Evolutionary conservation across 148 eudicot species (phyloP), one percentile per base, ranked within the genome.

Genomic region (Drosera capensis): DNA sequence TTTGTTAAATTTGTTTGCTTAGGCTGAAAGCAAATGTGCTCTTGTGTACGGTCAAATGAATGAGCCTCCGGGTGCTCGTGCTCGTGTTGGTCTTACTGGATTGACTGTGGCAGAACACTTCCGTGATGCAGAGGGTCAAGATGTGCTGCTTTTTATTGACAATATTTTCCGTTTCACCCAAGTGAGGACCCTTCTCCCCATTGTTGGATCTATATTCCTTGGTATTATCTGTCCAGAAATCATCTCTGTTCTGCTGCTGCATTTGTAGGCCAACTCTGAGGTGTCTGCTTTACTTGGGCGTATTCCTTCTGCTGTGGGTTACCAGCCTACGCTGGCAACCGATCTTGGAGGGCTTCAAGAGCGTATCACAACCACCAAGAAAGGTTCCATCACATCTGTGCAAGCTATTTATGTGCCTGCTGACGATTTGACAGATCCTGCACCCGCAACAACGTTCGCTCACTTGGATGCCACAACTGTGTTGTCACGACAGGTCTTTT

Each of bases 391-490:
- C 25, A 90, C 97, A 31, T 90, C 95, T 17, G 95, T 90, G 30
- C 97, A 90, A 58, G 97, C 97, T 56, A 84, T 90, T 54, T 90
- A 90, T 51, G 94, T 81, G 70, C 92, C 92, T 58, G 92, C 85
- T 74, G 92, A 81, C 62, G 92, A 81, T 44, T 81, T 81, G 81
- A 77, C 92, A 15, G 85, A 81, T 74, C 92, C 92, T 61, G 92
- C 92, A 52, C 92, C 92, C 24, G 92, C 92, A 20, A 81, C 92
- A 51, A 81, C 92, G 17, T 81, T 90, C 63, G 97, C 97, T 71
- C 97, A 90, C 81, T 80, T 90, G 87, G 97, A 90, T 71, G 97
- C 95, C 66, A 90, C 97, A 17, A 90, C 95, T 62, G 97, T 90
- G 81, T 49, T 90, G 40, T 90, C 97, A 0, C 68, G 97, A 68